Base-by-base conservation (phyloP, 2,329 filamentous ascomycete species). In the Cladosporium sp. region DNA sequence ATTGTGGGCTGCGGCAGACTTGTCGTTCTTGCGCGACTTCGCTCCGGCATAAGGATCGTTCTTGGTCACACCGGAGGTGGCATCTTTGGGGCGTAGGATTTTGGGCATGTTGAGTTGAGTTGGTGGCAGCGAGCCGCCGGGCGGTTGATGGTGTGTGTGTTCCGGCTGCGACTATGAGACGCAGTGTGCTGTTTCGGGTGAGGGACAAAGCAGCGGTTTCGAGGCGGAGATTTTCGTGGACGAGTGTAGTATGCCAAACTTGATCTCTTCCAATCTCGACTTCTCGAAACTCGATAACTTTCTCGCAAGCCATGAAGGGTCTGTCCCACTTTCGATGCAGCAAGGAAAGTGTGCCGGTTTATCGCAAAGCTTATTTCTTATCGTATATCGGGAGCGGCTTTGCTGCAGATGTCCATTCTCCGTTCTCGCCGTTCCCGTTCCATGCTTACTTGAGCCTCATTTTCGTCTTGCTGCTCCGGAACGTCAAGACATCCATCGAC, bases 1-100 rank as follows among this genome's bases (percentile, higher is more conserved):
- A 73, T 91, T 93, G 81, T 96, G 93, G 50, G 83, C 82, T 6
- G 82, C 80, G 46, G 79, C 78, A 26, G 81, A 74, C 66, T 66
- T 62, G 57, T 73, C 74, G 49, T 68, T 68, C 76, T 86, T 86
- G 62, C 73, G 72, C 66, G 76, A 70, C 3, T 79, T 76, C 3
- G 80, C 76, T 58, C 80, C 80, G 2, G 79, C 73, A 66, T 83
- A 84, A 0, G 81, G 82, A 11, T 80, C 78, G 56, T 75, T 69
- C 67, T 80, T 78, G 50, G 71, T 61, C 65, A 75, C 68, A 67
- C 71, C 72, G 69, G 73, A 78, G 76, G 71, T 77, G 74, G 72
- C 78, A 73, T 71, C 74, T 74, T 76, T 74, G 10, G 46, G 33
- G 28, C 73, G 72, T 14, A 72, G 69, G 56, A 73, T 67, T 66